phyloP scores from a whole-genome alignment of 2,329 filamentous ascomycete genomes.

The Fusarium buxicola region DNA sequence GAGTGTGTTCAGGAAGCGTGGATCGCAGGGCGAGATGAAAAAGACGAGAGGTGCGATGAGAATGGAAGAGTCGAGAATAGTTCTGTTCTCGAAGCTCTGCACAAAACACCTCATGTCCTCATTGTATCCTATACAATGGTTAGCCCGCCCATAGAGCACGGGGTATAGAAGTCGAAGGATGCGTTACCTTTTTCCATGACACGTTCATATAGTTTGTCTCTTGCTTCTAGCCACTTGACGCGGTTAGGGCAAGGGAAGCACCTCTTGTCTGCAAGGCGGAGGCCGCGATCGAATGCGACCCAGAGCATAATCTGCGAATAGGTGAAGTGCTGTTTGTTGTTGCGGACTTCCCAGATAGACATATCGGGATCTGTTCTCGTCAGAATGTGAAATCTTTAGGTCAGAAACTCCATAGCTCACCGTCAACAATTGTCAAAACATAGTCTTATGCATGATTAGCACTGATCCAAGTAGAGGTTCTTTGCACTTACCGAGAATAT shows the following conservation, averaged over 20 bases:
- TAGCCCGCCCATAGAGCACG: neutral
- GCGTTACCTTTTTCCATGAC: slow-evolving; percentile 75
- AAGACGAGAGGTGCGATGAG: slow-evolving; percentile 83
- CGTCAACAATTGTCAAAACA: slow-evolving; percentile 73
- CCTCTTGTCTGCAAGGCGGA: slow-evolving; percentile 79
- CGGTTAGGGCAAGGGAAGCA: slow-evolving; percentile 80
- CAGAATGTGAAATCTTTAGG: neutral
- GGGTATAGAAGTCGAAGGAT: no score
- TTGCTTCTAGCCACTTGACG: slow-evolving; percentile 71
- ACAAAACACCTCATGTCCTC: slow-evolving; percentile 75
- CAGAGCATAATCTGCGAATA: slow-evolving; percentile 89
- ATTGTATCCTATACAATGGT: slow-evolving; percentile 69
- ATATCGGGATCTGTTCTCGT: slow-evolving; percentile 71
- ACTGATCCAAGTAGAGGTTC: fast-evolving
- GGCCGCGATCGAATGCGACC: slow-evolving; percentile 81
- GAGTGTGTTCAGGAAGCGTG: slow-evolving; percentile 77
- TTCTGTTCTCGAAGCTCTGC: slow-evolving; percentile 79
- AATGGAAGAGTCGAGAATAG: slow-evolving; percentile 78
- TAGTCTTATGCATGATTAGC: slow-evolving; percentile 61
- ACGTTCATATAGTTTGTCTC: slow-evolving; percentile 78
- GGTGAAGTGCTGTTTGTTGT: slow-evolving; percentile 79
- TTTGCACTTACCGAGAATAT: slow-evolving; percentile 65
- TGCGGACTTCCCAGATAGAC: slow-evolving; percentile 87
- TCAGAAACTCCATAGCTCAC: slow-evolving; percentile 47
- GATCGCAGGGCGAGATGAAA: slow-evolving; percentile 82